Base-by-base conservation (phyloP, 495 filamentous ascomycete species). In the Xeromyces bisporus region DNA sequence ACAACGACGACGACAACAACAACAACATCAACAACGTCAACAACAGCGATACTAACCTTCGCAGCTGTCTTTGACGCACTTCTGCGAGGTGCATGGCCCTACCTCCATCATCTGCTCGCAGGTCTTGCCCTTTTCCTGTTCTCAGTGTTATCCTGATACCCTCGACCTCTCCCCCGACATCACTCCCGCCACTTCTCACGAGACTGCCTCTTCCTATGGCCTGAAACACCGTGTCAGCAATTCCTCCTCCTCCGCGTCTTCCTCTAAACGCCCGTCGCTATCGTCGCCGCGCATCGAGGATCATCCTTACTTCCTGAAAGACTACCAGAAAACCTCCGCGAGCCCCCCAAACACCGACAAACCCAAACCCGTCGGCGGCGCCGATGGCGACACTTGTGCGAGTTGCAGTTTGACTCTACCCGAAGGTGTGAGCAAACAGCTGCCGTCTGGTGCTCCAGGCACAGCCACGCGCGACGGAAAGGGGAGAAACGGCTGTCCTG, bases 21-120 rank as follows among this genome's bases (percentile, higher is more conserved):
- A 6, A 24, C 6, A n/a, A 6, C 6, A 24, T n/a, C 6, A 24
- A 24, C 7, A 24, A 24, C 23, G 23, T 7, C 6, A 24, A 6
- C n/a, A 24, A 24, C 6, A n/a, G n/a, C 23, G n/a, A 24, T 24
- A 24, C 6, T 24, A 6, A 16, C 15, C 28, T 20, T 23, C 21
- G 16, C 24, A 94, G 86, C 71, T 93, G 47, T 91, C 83, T 51
- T 71, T 94, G 42, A 86, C 86, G 47, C 86, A 94, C 60, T 94
- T 92, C 55, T 94, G 86, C 65, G 86, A 94, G 56, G 66, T 84
- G 44, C 85, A 94, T 66, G 86, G 86, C 37, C 86, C 86, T 8
- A 93, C 85, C 29, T 89, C 85, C 31, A 75, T 94, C 53, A 80
- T 94, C 57, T 92, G 91, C 52, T 93, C 86, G 33, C 84, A 93